A percentile compares a stretch with the other conserved stretches of the same genome.
These are phyloP conservation scores for Fusarium burgessii DNA, from an alignment of 2,329 filamentous ascomycete genomes.

Conservation along the genomic window DNA sequence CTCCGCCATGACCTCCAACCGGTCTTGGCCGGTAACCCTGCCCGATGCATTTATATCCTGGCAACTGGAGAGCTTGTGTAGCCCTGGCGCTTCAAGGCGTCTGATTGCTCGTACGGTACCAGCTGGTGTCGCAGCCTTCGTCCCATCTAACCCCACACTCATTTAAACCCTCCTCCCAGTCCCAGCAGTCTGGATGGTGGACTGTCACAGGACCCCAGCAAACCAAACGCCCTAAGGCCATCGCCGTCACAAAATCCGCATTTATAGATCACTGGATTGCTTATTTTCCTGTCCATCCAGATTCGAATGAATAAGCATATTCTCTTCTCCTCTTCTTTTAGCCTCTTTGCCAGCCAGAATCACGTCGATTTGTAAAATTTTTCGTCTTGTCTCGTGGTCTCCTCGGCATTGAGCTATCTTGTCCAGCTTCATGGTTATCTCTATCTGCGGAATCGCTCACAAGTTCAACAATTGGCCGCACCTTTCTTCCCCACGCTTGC, in stretches of 20 bases:
- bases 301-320: conserved; percentile 6
- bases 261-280: conserved; percentile 34
- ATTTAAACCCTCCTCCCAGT: conserved; percentile 42
- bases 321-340: conserved; percentile 1
- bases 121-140: conserved; percentile 40
- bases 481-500: conserved; percentile 7
- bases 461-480: neutral
- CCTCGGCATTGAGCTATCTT: conserved; percentile 8
- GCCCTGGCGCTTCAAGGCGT: conserved; percentile 40
- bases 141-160: conserved; percentile 46
- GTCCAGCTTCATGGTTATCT: conserved; percentile 7
- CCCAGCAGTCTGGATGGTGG: conserved; percentile 37
- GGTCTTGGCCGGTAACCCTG: conserved; percentile 38
- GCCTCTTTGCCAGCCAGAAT: conserved; percentile 6
- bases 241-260: conserved; percentile 35
- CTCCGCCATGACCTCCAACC: conserved; percentile 19
- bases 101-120: conserved; percentile 42
- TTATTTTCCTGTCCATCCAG: conserved; percentile 12
- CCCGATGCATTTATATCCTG: conserved; percentile 24
- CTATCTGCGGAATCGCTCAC: neutral
- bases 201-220: conserved; percentile 36
- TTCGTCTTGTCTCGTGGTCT: conserved; percentile 15
- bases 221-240: conserved; percentile 26
- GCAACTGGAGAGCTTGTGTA: conserved; percentile 41
- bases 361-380: conserved; percentile 4